These are phyloP conservation scores for Xylariomycetidae sp. DNA, from an alignment of 2,329 filamentous ascomycete genomes.

Conservation along the genomic window DNA sequence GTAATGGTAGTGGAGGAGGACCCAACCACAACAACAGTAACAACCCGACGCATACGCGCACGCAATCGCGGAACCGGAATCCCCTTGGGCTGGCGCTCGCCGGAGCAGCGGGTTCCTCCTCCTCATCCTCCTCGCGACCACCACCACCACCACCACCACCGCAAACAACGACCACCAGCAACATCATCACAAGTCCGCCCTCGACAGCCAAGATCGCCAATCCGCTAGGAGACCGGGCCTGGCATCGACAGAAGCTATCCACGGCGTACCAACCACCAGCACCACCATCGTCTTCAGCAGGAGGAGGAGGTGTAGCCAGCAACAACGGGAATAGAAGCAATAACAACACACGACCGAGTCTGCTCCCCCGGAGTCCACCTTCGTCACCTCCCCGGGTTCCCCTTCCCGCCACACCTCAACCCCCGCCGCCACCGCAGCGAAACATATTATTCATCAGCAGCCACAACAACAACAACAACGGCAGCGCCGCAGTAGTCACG, in stretches of 20 bases:
- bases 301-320: too few relatives aligned
- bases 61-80: too few relatives aligned
- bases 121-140: not conserved
- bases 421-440: too few relatives aligned
- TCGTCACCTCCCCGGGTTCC: slow-evolving; percentile 16
- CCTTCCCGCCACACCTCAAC: slow-evolving; percentile 18
- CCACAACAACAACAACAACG: too few relatives aligned
- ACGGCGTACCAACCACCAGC: slow-evolving; percentile 17
- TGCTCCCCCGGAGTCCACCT: not conserved
- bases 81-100: too few relatives aligned
- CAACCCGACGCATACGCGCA: too few relatives aligned
- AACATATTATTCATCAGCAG: too few relatives aligned
- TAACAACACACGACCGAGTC: too few relatives aligned
- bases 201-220: slow-evolving; percentile 11
- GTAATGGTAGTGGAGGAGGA: too few relatives aligned
- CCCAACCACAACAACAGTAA: not conserved
- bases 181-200: not conserved
- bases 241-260: slow-evolving; percentile 22
- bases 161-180: not conserved
- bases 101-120: not conserved
- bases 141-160: not conserved
- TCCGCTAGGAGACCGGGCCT: slow-evolving; percentile 22
- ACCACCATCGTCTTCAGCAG: too few relatives aligned
- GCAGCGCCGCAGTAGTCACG: too few relatives aligned
- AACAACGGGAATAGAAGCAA: too few relatives aligned